phyloP scores from a whole-genome alignment of 768 basidiomycete species.

The Mycena latifolia region DNA sequence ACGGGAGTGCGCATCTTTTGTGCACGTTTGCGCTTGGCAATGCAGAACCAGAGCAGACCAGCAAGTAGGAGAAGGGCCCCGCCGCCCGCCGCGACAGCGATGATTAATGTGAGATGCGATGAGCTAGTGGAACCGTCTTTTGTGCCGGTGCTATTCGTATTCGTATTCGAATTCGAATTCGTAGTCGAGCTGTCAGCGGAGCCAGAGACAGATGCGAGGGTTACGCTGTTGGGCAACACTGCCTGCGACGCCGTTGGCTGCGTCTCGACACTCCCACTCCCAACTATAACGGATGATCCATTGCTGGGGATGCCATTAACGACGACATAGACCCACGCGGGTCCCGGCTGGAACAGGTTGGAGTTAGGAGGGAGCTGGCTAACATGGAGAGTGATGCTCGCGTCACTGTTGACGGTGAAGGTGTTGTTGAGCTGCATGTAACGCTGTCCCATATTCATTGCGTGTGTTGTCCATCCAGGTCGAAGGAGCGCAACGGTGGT shows the following conservation, averaged over 20 bases:
- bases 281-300: constrained; percentile 75
- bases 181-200: constrained; percentile 25
- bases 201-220: constrained; percentile 12
- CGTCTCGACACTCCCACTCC: constrained; percentile 71
- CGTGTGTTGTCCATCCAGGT: constrained; percentile 71
- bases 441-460: constrained; percentile 63
- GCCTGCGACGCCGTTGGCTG: constrained; percentile 59
- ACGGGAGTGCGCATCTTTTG: constrained; percentile 22
- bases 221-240: constrained; percentile 12
- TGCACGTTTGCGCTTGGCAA: constrained; percentile 25
- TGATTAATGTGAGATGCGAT: constrained; percentile 26
- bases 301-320: constrained; percentile 82
- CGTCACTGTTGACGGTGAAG: constrained; percentile 72
- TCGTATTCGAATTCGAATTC: neutral
- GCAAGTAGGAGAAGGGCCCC: constrained; percentile 22
- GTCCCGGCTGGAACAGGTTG: constrained; percentile 79
- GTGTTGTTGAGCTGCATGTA: constrained; percentile 53
- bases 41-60: constrained; percentile 28
- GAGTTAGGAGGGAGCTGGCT: constrained; percentile 74
- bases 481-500: constrained; percentile 72
- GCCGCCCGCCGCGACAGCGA: constrained; percentile 25
- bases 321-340: constrained; percentile 77
- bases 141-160: neutral
- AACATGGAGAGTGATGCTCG: constrained; percentile 70
- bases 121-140: neutral